These are phyloP conservation scores for Clavispora carvajalis DNA, from an alignment of 805 yeast genomes.

Conservation along the genomic window DNA sequence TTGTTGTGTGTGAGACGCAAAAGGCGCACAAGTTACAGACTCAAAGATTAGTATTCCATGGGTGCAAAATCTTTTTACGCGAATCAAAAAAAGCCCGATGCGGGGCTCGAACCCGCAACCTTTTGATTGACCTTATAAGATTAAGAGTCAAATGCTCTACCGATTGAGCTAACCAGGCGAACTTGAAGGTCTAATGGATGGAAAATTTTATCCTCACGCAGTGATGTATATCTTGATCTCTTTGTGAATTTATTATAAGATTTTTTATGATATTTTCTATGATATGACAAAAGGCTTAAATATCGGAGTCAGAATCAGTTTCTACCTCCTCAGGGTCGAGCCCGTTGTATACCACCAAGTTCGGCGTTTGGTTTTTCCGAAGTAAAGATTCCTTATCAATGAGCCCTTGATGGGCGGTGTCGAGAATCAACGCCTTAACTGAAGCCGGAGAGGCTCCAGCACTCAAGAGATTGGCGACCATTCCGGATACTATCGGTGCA, in stretches of 20 bases:
- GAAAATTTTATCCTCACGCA: too few relatives aligned
- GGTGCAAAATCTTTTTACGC: background rate
- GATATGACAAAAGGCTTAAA: too few relatives aligned
- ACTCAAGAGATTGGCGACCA: conserved; percentile 14
- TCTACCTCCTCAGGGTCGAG: conserved; percentile 8
- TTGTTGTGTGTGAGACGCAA: background rate
- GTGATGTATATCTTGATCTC: too few relatives aligned
- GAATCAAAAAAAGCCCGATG: conserved; percentile 1
- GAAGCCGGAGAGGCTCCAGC: conserved; percentile 9
- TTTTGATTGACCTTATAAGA: conserved; percentile 24
- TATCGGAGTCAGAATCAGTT: conserved; percentile 1
- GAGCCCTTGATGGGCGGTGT: conserved; percentile 7
- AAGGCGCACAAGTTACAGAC: background rate
- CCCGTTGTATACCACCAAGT: conserved; percentile 15
- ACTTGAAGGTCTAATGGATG: too few relatives aligned
- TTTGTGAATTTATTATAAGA: too few relatives aligned
- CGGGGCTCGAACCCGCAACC: conserved; percentile 21
- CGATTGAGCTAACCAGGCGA: conserved; percentile 24
- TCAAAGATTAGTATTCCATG: background rate
- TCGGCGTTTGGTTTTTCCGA: conserved; percentile 11
- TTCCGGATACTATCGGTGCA: conserved; percentile 13
- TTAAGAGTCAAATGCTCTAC: conserved; percentile 32
- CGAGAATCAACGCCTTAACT: conserved; percentile 8
- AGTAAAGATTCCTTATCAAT: conserved; percentile 5
- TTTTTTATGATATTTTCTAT: too few relatives aligned